Conservation (phyloP, 495 filamentous ascomycete genomes). For the Hypoxylon trugodes region DNA sequence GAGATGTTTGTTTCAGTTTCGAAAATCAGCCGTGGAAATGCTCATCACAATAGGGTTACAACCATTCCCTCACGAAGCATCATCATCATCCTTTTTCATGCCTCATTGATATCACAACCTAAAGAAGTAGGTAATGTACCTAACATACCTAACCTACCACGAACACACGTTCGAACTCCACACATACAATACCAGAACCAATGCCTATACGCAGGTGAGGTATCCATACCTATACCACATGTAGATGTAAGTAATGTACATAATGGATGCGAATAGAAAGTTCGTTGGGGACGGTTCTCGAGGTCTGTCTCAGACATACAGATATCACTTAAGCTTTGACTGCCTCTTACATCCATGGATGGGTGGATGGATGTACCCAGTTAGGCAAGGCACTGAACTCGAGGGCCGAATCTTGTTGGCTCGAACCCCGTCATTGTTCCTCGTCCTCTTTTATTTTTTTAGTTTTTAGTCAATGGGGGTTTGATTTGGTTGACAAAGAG, state of each 20-base stretch:
- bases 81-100: constrained; percentile 11
- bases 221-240: no score
- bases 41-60: constrained; percentile 37
- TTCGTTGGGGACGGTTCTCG: constrained; percentile 19
- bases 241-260: not conserved
- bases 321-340: constrained; percentile 11
- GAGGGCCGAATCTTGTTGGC: constrained; percentile 6
- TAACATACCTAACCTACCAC: constrained; percentile 1
- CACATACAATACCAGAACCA: no score
- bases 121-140: not conserved
- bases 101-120: constrained; percentile 23
- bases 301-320: constrained; percentile 34
- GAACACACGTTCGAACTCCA: no score
- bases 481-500: constrained; percentile 25
- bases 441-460: constrained; percentile 14
- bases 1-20: constrained; percentile 34
- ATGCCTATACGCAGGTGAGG: no score
- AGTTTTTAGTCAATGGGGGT: constrained; percentile 5
- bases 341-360: no score
- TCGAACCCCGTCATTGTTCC: constrained; percentile 18
- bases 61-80: constrained; percentile 10
- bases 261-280: constrained; percentile 7
- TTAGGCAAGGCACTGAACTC: constrained; percentile 24
- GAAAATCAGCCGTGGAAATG: constrained; percentile 24
- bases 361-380: no score